Conservation (phyloP, 2,329 filamentous ascomycete species). For the Ophiostoma sp. region DNA sequence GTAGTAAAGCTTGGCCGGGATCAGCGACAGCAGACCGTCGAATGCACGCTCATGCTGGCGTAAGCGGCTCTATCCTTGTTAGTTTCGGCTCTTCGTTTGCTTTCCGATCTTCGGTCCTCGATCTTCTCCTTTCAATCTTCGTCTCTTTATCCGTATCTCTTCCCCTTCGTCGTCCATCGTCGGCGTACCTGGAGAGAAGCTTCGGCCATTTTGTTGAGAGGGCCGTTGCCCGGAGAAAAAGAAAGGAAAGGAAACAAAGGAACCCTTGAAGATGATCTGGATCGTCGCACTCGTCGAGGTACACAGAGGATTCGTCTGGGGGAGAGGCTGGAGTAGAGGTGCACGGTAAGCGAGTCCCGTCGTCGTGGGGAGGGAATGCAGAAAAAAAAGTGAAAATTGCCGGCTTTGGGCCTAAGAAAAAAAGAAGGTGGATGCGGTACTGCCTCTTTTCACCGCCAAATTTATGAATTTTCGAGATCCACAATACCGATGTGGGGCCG, state of each 20-base stretch:
- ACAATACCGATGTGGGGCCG: background rate
- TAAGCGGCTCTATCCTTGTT: conserved; percentile 11
- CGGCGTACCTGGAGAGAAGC: conserved; percentile 14
- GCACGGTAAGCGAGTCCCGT: conserved; percentile 10
- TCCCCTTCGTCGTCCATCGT: background rate
- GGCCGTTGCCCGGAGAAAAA: background rate
- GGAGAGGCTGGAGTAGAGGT: conserved; percentile 1
- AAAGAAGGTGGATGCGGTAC: background rate
- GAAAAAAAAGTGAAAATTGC: conserved; percentile 15
- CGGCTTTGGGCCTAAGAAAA: conserved; percentile 8
- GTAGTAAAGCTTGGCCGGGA: conserved; percentile 87
- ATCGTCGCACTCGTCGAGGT: background rate
- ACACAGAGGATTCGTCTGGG: background rate
- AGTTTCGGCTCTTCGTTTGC: background rate
- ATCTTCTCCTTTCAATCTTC: background rate
- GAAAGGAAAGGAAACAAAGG: background rate
- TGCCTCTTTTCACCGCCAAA: conserved; percentile 13
- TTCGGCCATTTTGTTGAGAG: conserved; percentile 12
- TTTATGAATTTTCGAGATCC: conserved; percentile 13
- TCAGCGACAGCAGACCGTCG: conserved; percentile 78
- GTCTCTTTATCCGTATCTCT: background rate
- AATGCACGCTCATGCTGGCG: conserved; percentile 51
- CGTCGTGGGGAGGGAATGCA: conserved; percentile 9
- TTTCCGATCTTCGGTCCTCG: background rate
- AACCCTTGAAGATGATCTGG: background rate